phyloP scores from a whole-genome alignment of 768 basidiomycete genomes.

The Gloeophyllum trabeum region DNA sequence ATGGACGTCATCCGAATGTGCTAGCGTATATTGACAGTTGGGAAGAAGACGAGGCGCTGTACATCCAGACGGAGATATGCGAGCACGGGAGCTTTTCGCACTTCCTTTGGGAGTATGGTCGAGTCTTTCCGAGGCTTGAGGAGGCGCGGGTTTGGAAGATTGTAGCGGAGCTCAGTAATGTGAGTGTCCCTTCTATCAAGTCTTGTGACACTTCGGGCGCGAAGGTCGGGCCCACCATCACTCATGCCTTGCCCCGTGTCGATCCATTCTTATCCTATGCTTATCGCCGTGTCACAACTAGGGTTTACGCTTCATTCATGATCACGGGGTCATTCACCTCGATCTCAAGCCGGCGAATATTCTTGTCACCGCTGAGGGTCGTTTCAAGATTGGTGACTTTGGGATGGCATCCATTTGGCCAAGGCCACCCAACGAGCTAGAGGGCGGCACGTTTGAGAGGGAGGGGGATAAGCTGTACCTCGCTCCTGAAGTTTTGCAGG shows the following conservation, averaged over 20 bases:
- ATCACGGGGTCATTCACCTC: constrained; percentile 81
- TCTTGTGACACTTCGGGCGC: too few species aligned
- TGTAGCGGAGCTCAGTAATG: constrained; percentile 78
- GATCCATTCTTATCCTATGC: constrained; percentile 12
- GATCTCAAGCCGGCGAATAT: constrained; percentile 98
- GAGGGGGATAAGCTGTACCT: constrained; percentile 97
- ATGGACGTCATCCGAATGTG: constrained; percentile 61
- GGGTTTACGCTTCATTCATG: constrained; percentile 87
- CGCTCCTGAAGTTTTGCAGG: constrained; percentile 91
- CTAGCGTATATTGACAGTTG: constrained; percentile 88
- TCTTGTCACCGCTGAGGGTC: constrained; percentile 77
- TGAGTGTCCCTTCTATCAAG: constrained; percentile 28
- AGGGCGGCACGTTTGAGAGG: constrained; percentile 66
- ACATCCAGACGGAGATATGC: constrained; percentile 92
- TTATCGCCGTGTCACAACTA: constrained; percentile 15
- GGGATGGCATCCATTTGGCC: constrained; percentile 97
- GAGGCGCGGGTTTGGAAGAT: constrained; percentile 97
- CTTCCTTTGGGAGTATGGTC: constrained; percentile 89
- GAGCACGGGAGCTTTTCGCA: constrained; percentile 83
- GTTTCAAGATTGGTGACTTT: constrained; percentile 96
- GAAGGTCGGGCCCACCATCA: too few species aligned
- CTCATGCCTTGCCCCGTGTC: too few species aligned
- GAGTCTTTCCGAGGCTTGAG: constrained; percentile 71
- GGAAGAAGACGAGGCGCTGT: constrained; percentile 85
- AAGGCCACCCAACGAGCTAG: constrained; percentile 29